Percentiles rank a stretch among this genome's conserved stretches.
phyloP scores from a whole-genome alignment of 352 stramenopile genomes.

The Globisporangium sylvaticum region DNA sequence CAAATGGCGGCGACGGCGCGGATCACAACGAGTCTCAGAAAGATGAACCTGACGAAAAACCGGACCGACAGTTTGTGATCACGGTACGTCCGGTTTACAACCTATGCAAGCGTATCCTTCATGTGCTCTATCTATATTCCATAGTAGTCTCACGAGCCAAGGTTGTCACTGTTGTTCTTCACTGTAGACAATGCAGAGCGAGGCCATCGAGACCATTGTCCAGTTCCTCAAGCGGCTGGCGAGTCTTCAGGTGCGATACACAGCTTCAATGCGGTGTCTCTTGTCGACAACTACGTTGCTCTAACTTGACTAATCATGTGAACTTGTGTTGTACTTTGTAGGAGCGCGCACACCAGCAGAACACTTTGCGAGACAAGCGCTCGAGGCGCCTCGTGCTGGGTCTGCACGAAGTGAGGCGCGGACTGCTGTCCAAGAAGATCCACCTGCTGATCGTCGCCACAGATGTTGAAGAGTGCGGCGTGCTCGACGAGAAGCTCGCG shows the following conservation, averaged over 20 bases:
- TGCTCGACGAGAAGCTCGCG: conserved; percentile 10
- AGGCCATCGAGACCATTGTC: background rate
- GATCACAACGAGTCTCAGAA: background rate
- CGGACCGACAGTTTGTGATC: background rate
- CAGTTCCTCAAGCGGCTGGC: conserved; percentile 15
- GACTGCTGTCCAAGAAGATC: conserved; percentile 9
- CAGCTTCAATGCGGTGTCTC: background rate
- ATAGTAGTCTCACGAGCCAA: too few relatives aligned
- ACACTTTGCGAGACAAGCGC: conserved; percentile 14
- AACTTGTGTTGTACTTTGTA: conserved; percentile 1
- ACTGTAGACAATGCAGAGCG: conserved; percentile 1
- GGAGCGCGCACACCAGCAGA: conserved; percentile 15
- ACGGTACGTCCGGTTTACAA: background rate
- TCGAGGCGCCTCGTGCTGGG: conserved; percentile 16
- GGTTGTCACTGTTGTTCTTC: background rate
- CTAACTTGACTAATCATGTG: background rate
- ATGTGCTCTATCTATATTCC: background rate
- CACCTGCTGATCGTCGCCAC: conserved; percentile 11
- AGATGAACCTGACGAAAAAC: background rate
- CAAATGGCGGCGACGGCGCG: background rate
- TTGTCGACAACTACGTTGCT: background rate
- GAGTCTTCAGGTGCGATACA: conserved; percentile 11
- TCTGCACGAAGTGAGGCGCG: conserved; percentile 15
- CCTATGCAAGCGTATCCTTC: background rate
- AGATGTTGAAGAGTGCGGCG: conserved; percentile 11